Percentiles rank a stretch among this genome's conserved stretches.
Conservation (phyloP, 2,329 filamentous ascomycete species). For the Fusarium piperis region DNA sequence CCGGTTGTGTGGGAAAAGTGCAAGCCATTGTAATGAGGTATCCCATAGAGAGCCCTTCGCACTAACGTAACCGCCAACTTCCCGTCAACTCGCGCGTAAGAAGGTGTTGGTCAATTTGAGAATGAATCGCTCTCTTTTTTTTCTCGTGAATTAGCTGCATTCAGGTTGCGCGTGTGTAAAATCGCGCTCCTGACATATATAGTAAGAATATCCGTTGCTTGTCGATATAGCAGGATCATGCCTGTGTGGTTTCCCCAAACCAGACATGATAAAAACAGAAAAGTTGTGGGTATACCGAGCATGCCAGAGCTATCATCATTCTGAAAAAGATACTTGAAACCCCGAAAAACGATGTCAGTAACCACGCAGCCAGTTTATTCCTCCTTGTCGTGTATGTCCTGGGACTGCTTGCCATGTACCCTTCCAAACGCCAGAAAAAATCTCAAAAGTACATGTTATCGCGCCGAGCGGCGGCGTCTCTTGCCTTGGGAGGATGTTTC, state of each 20-base stretch:
- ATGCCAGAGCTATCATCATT: neutral
- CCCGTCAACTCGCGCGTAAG: neutral
- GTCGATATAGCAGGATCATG: neutral
- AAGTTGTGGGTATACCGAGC: constrained; percentile 30
- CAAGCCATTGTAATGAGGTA: neutral
- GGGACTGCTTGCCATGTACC: constrained; percentile 2
- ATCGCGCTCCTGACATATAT: neutral
- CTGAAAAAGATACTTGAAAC: neutral
- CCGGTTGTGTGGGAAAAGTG: neutral
- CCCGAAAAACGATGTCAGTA: neutral
- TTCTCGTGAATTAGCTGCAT: neutral
- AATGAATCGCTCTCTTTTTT: neutral
- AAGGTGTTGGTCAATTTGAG: neutral
- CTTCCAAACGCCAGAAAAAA: constrained; percentile 29
- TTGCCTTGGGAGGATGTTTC: constrained; percentile 33
- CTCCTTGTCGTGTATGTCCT: constrained; percentile 20
- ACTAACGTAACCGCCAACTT: neutral
- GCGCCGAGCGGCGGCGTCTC: constrained; percentile 33
- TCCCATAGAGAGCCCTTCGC: neutral
- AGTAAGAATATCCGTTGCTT: neutral
- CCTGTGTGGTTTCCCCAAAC: neutral
- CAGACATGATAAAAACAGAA: constrained; percentile 11
- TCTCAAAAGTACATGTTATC: constrained; percentile 16
- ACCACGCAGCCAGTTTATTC: constrained; percentile 10
- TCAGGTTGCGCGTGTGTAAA: neutral